These are phyloP conservation scores for Toxoplasma gondii DNA, from an alignment of 169 alveolate species.

Conservation along the genomic window DNA sequence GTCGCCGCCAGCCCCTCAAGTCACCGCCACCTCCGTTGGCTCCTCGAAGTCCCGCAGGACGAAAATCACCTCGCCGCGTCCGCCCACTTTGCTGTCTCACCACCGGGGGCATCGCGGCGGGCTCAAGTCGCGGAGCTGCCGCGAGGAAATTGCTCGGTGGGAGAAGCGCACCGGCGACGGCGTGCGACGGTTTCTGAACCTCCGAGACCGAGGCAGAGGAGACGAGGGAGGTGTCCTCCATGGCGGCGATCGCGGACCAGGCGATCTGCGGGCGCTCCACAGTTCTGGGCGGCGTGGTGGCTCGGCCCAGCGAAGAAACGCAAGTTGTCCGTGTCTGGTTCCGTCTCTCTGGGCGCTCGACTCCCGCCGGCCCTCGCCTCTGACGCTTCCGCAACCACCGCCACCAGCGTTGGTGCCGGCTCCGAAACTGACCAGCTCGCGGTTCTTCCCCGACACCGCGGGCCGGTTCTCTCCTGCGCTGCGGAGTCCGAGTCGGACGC, in stretches of 20 bases:
- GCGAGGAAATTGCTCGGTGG: not conserved
- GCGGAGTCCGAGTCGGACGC: conserved; percentile 3
- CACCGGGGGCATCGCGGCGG: not conserved
- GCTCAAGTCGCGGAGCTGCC: not conserved
- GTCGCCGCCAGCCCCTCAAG: no score
- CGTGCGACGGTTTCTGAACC: not conserved
- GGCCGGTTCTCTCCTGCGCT: not conserved
- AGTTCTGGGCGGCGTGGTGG: not conserved
- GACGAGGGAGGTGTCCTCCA: not conserved
- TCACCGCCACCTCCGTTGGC: no score
- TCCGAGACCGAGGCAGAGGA: not conserved
- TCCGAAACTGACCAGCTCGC: not conserved
- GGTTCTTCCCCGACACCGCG: not conserved
- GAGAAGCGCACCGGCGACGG: not conserved
- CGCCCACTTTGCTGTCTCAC: no score
- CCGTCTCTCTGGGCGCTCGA: not conserved
- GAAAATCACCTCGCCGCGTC: no score
- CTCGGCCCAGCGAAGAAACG: not conserved
- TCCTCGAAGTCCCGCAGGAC: no score
- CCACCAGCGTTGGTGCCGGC: not conserved
- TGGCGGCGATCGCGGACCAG: not conserved
- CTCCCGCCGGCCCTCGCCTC: not conserved
- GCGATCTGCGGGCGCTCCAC: not conserved
- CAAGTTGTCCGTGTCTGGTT: not conserved
- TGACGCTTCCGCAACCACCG: not conserved